Percentiles rank a stretch among this genome's conserved stretches.
Conservation (phyloP, 768 basidiomycete genomes). For the Boletus eberwhitei region DNA sequence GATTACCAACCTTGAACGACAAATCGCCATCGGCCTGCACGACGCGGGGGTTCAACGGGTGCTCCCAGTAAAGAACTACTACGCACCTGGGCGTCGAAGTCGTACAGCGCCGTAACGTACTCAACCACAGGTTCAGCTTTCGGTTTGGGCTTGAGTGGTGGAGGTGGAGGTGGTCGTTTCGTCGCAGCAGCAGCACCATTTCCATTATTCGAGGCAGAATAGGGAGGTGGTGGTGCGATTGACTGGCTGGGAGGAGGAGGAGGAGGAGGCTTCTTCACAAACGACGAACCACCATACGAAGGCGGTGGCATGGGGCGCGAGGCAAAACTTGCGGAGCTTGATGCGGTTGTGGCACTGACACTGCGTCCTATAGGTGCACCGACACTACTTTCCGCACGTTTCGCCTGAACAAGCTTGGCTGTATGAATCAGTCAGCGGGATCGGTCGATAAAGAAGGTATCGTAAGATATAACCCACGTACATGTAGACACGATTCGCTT, state of each 20-base stretch:
- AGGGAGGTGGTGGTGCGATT: constrained; percentile 45
- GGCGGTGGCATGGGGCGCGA: constrained; percentile 27
- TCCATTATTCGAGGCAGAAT: constrained; percentile 20
- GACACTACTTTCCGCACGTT: constrained; percentile 34
- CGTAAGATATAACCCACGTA: constrained; percentile 38
- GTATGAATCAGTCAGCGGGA: constrained; percentile 11
- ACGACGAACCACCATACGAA: constrained; percentile 26
- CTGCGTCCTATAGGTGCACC: constrained; percentile 37
- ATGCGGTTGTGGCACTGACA: constrained; percentile 22
- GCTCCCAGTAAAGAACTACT: not conserved
- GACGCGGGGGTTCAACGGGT: not conserved
- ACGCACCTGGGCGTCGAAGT: constrained; percentile 84
- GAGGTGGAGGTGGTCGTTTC: constrained; percentile 87
- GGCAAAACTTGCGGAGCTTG: constrained; percentile 26
- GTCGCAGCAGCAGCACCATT: constrained; percentile 35
- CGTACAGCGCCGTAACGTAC: constrained; percentile 92
- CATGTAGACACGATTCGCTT: constrained; percentile 86
- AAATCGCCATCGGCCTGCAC: constrained; percentile 87
- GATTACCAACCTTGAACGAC: constrained; percentile 84
- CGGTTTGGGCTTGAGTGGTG: constrained; percentile 86
- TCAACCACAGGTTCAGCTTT: constrained; percentile 58
- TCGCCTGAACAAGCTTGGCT: constrained; percentile 70
- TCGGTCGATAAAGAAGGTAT: not conserved
- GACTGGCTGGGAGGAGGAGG: constrained; percentile 29
- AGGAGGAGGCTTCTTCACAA: constrained; percentile 43